A percentile compares a stretch with the other conserved stretches of the same genome.
These are phyloP conservation scores for Chalaropsis thielavioides DNA, from an alignment of 2,329 filamentous ascomycete species.

Conservation along the genomic window DNA sequence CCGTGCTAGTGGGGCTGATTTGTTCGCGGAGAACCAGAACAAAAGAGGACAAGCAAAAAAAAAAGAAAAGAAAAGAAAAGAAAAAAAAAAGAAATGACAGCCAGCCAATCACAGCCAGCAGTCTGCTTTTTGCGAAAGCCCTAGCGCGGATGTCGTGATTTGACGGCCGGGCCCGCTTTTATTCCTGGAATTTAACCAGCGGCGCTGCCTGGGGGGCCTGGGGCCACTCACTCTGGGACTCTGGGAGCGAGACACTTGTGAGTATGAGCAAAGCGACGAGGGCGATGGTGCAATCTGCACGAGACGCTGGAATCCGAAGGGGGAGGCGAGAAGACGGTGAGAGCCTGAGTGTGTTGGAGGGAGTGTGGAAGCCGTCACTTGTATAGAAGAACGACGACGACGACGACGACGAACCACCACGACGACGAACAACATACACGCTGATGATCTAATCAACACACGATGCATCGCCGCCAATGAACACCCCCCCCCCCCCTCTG, in stretches of 20 bases:
- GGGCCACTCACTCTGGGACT: neutral
- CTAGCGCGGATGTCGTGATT: constrained; percentile 41
- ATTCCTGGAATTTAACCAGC: neutral
- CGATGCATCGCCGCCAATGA: no score
- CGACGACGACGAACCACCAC: no score
- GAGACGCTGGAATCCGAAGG: no score
- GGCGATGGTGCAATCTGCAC: constrained; percentile 16
- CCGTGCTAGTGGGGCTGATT: no score
- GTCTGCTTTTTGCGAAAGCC: constrained; percentile 29
- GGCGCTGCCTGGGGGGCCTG: neutral
- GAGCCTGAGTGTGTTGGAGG: no score
- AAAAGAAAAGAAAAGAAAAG: neutral
- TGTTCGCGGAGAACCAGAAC: no score
- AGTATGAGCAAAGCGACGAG: constrained; percentile 10
- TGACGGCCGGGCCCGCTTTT: neutral
- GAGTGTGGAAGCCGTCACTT: no score
- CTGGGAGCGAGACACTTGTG: neutral
- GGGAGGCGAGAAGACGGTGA: no score
- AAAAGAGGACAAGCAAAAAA: neutral
- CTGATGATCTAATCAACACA: no score
- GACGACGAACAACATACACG: no score
- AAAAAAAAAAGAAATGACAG: neutral
- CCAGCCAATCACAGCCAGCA: constrained; percentile 25
- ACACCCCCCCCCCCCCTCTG: no score
- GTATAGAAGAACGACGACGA: no score